Conservation (phyloP, 2,329 filamentous ascomycete genomes). For the Aspergillus sp. region DNA sequence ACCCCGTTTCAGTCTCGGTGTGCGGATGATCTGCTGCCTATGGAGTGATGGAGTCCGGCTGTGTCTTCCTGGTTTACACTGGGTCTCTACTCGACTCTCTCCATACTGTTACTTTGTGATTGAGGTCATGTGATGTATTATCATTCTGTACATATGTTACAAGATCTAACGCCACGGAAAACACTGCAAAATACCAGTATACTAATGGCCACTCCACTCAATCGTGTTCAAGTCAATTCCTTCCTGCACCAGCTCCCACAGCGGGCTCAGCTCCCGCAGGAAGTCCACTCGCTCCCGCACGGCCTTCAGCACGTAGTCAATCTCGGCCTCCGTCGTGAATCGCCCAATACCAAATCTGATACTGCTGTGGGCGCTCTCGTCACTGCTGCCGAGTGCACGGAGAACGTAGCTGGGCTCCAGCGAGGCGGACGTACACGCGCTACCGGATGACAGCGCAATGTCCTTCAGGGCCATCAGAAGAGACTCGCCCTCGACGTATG, state of each 20-base stretch:
- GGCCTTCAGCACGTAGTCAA: slow-evolving; percentile 95
- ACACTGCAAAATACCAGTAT: not conserved
- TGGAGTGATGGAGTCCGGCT: slow-evolving; percentile 4
- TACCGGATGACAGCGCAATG: slow-evolving; percentile 93
- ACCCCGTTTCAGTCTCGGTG: slow-evolving; percentile 19
- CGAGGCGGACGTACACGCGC: slow-evolving; percentile 94
- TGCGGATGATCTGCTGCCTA: slow-evolving; percentile 19
- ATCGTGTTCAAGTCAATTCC: slow-evolving; percentile 94
- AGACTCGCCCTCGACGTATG: slow-evolving; percentile 97
- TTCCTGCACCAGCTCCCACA: slow-evolving; percentile 98
- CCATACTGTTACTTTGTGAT: no score
- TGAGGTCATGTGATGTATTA: not conserved
- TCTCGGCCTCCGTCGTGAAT: slow-evolving; percentile 92
- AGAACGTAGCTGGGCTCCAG: slow-evolving; percentile 96
- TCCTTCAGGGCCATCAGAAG: slow-evolving; percentile 98
- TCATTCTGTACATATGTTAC: slow-evolving; percentile 9
- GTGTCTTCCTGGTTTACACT: not conserved
- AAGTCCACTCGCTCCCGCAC: slow-evolving; percentile 89
- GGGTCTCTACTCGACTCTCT: not conserved
- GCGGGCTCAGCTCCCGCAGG: slow-evolving; percentile 86
- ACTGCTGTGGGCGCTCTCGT: slow-evolving; percentile 96
- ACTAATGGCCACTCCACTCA: slow-evolving; percentile 86
- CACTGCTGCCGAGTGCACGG: slow-evolving; percentile 88
- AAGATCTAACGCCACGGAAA: not conserved
- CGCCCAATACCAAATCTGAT: slow-evolving; percentile 97